Conservation (phyloP, 257 asterid species). For the Fraxinus cuspidata region DNA sequence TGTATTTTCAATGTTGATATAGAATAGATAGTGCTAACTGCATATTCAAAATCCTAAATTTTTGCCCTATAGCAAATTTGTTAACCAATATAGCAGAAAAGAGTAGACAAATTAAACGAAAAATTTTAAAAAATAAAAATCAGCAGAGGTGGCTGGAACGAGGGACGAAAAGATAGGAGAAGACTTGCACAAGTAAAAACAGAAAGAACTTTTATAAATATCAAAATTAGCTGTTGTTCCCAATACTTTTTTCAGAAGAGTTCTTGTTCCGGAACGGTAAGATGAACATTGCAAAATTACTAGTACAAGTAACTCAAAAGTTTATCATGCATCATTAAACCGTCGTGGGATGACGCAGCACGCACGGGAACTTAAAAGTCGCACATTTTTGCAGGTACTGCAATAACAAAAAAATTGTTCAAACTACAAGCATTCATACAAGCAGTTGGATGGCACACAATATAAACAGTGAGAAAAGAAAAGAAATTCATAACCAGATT, state of each 20-base stretch:
- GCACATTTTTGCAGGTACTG: neutral
- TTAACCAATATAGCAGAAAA: neutral
- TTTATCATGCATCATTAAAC: neutral
- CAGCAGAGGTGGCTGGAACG: neutral
- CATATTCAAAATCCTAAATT: neutral
- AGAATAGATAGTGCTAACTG: too few relatives aligned
- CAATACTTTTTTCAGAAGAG: neutral
- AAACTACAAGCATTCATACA: neutral
- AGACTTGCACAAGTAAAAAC: neutral
- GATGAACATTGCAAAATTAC: neutral
- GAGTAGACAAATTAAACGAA: neutral
- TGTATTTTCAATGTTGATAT: too few relatives aligned
- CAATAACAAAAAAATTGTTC: neutral
- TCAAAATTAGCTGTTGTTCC: neutral
- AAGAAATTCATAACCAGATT: neutral
- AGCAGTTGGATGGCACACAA: neutral
- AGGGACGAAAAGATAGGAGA: neutral
- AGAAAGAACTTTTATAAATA: neutral
- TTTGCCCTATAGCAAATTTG: neutral
- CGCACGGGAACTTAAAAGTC: neutral
- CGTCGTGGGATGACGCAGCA: neutral
- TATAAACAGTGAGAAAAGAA: neutral
- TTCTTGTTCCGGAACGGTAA: neutral
- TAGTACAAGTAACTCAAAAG: neutral
- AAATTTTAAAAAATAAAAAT: too few relatives aligned